Evolutionary conservation across 2,329 filamentous ascomycete genomes (phyloP), one percentile per base, ranked within the genome.

Genomic region (Arthrobotrys iridis): DNA sequence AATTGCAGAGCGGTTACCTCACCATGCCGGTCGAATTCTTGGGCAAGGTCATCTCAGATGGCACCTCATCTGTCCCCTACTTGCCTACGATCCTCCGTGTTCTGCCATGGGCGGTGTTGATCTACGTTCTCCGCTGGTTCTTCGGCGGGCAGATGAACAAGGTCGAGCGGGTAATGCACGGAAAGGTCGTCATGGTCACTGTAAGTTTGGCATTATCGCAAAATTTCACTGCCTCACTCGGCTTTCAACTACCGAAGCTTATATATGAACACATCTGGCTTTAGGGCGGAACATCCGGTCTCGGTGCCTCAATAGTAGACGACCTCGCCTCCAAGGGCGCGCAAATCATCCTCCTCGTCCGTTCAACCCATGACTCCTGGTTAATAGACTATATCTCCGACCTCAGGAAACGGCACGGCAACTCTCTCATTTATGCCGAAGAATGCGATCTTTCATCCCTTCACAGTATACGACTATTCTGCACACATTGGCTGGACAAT

Each of bases 401-500:
- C 81, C 83, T 99, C 43, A 90, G 96, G 65, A 85, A 86, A 26
- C 85, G 86, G 63, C 92, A 93, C 5, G 86, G 88, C 30, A 98
- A 98, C 83, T 86, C 93, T 71, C 86, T 99, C 80, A 92, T 99
- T 79, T 98, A 96, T 80, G 93, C 95, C 73, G 95, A 99, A 82
- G 92, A 97, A 83, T 93, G 97, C 79, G 93, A 99, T 81, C 87
- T 99, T 26, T 84, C 90, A 10, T 94, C 91, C 13, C 85, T 99
- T n/a, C 89, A 97, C 82, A 96, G 92, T 82, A 90, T 99, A 79
- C 91, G 95, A 40, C 87, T 90, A 77, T 99, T 99, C 81, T 95
- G 95, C 10, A 99, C 95, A 0, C 94, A 93, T 84, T 99, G 96
- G 94, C 93, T 99, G 78, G 94, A 99, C 82, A 98, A 97, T 82